phyloP scores from a whole-genome alignment of 2,329 filamentous ascomycete genomes.

The Geoglossum cookeanum region DNA sequence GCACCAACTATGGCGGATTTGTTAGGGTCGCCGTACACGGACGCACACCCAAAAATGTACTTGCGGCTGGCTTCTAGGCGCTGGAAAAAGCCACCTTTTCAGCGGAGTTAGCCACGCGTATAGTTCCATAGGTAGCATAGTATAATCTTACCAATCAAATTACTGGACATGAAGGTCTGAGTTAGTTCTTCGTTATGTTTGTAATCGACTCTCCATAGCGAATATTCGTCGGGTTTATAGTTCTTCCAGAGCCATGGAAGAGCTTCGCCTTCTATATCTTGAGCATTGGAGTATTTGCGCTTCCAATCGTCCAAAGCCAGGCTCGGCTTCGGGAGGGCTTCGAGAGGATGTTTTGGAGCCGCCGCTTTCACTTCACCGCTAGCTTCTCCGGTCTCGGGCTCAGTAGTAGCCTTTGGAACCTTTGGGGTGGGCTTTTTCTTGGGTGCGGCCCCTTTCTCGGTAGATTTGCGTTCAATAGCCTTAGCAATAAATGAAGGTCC shows the following conservation, averaged over 20 bases:
- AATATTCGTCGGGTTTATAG: constrained; percentile 86
- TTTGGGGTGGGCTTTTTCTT: constrained; percentile 56
- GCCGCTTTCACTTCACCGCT: constrained; percentile 36
- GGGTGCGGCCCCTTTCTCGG: constrained; percentile 42
- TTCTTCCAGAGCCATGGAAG: constrained; percentile 99
- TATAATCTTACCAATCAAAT: constrained; percentile 55
- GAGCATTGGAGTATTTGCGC: constrained; percentile 86
- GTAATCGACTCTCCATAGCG: constrained; percentile 84
- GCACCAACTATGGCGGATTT: constrained; percentile 82
- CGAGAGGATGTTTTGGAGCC: constrained; percentile 85
- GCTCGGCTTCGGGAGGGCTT: constrained; percentile 59
- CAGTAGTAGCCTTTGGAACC: constrained; percentile 16
- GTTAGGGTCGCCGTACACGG: constrained; percentile 78
- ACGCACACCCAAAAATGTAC: constrained; percentile 82
- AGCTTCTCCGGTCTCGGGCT: constrained; percentile 12
- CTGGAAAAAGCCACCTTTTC: constrained; percentile 68
- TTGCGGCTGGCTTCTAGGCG: constrained; percentile 96
- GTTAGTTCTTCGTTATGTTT: constrained; percentile 99
- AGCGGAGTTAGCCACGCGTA: constrained; percentile 8
- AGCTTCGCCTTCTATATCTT: constrained; percentile 61
- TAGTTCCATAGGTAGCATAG: neutral
- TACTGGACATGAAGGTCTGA: constrained; percentile 96
- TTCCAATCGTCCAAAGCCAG: constrained; percentile 94
- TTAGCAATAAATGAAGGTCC: constrained; percentile 66
- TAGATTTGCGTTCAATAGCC: constrained; percentile 52